Conservation (phyloP, 2,329 filamentous ascomycete genomes). For the Botrytis fabae region DNA sequence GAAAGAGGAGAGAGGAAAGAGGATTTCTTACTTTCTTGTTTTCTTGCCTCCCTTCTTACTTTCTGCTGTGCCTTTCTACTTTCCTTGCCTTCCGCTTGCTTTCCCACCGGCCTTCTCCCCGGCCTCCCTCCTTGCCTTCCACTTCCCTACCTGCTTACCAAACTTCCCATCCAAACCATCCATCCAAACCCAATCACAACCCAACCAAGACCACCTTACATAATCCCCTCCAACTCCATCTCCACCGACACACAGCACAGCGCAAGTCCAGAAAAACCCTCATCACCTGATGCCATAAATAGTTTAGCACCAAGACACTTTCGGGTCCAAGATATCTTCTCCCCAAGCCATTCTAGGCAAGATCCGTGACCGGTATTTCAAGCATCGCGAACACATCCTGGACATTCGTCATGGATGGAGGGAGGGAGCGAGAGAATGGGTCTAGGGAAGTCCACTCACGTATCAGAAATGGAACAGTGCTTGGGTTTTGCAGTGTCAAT, state of each 20-base stretch:
- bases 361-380: background rate
- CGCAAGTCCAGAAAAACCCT: background rate
- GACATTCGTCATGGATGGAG: background rate
- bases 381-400: background rate
- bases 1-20: too few relatives aligned
- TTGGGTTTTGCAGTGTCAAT: background rate
- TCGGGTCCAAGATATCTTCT: background rate
- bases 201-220: background rate
- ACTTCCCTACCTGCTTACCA: too few relatives aligned
- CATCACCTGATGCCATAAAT: background rate
- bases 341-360: background rate
- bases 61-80: too few relatives aligned
- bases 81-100: too few relatives aligned
- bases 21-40: too few relatives aligned
- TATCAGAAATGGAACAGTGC: background rate
- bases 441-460: background rate
- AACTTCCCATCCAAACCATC: too few relatives aligned
- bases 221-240: background rate
- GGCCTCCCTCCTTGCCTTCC: too few relatives aligned
- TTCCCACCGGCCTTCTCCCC: too few relatives aligned
- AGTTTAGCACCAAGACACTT: constrained; percentile 1
- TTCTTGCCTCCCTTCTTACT: too few relatives aligned
- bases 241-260: too few relatives aligned
- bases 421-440: background rate
- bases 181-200: too few relatives aligned